Base-by-base conservation (phyloP, 495 filamentous ascomycete species). In the Hyaloscypha bicolor region DNA sequence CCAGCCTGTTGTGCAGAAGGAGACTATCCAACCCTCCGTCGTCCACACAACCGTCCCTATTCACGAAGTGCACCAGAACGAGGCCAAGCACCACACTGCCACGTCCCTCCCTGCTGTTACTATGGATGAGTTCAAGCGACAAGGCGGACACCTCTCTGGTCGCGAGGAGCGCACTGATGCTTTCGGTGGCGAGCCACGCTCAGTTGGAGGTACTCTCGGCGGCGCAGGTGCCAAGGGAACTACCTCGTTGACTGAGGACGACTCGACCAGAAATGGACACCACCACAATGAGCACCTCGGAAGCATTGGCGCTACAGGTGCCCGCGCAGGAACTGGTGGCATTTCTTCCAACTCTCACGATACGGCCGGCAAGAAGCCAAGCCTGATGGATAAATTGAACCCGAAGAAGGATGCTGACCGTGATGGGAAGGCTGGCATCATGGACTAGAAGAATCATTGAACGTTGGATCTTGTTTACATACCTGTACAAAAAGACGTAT, bases 1-100 rank as follows among this genome's bases (percentile, higher is more conserved):
- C 63, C 88, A 90, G 70, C 88, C 88, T 0, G 80, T 90, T 0
- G 77, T 91, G 30, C 81, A 90, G 53, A 88, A 89, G 71, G 87
- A 90, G 68, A 83, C 83, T 16, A 82, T 90, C 60, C 86, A 90
- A 69, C 87, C 87, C 6, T 79, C 80, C 6, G 85, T 91, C 22
- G 81, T 90, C 31, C 88, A 91, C 75, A 89, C 85, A 55, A 88
- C 87, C n/a, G 79, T 88, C 8, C 88, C 86, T 0, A 80, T 90
- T 67, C 88, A 90, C 65, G 88, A 91, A 73, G 78, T 83, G 1
- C 87, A 90, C 70, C 86, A 88, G 64, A 84, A 88, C 48, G 79
- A 83, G 21, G 79, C 87, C 8, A 81, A 85, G 63, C 83, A 87
- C 74, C 88, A 91, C 76, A 74, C 77, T 25, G 79, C 85, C 9